Percentiles rank a stretch among this genome's conserved stretches.
These are phyloP conservation scores for Sideroxylon spinosum DNA, from an alignment of 179 eudicot species.

Conservation along the genomic window DNA sequence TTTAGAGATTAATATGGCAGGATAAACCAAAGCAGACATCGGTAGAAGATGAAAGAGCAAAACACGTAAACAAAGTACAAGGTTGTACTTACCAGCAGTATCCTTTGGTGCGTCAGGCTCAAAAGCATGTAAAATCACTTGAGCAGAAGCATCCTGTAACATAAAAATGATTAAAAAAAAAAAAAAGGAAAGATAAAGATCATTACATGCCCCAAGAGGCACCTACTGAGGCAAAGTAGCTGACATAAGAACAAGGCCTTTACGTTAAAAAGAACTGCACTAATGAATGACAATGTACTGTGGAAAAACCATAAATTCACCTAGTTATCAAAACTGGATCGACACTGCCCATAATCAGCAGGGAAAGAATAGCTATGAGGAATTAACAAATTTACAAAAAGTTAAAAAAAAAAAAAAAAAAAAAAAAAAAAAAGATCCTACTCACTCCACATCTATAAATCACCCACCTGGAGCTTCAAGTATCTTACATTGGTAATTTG, in stretches of 20 bases:
- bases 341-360: background rate
- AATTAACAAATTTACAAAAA: background rate
- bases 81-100: conserved; percentile 46
- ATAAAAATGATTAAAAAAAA: conserved; percentile 1
- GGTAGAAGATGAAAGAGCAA: conserved; percentile 1
- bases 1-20: background rate
- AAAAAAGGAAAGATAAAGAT: background rate
- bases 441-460: background rate
- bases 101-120: conserved; percentile 51
- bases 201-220: background rate
- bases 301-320: background rate
- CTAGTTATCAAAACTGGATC: conserved; percentile 7
- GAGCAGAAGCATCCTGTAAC: conserved; percentile 30
- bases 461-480: background rate
- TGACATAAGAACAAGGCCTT: background rate
- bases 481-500: background rate
- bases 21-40: background rate
- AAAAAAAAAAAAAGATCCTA: too few relatives aligned
- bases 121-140: conserved; percentile 58
- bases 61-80: background rate
- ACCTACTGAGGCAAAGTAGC: background rate
- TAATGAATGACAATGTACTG: background rate
- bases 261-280: background rate
- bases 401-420: too few relatives aligned
- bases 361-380: background rate